phyloP scores from a whole-genome alignment of 176 grass and related monocot genomes.

The Oryza meridionalis region DNA sequence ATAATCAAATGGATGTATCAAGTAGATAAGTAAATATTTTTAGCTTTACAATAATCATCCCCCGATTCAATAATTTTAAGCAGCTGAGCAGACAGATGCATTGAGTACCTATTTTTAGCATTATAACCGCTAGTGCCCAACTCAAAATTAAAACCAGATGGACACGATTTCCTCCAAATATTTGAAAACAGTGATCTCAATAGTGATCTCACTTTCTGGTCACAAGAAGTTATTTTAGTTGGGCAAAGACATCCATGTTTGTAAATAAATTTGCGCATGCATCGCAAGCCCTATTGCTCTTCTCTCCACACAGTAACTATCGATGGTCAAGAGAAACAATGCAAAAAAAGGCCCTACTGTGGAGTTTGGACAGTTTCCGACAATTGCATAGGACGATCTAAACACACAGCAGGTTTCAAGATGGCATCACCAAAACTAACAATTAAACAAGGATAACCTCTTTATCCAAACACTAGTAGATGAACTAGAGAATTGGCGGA shows the following conservation, averaged over 20 bases:
- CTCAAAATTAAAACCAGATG: background rate
- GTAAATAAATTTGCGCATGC: background rate
- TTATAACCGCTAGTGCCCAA: background rate
- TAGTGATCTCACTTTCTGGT: background rate
- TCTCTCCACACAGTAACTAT: background rate
- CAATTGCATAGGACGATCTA: background rate
- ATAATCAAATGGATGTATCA: background rate
- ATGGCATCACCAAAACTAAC: background rate
- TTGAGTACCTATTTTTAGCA: constrained; percentile 24
- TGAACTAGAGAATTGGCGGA: background rate
- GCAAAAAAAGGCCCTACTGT: background rate
- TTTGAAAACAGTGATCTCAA: background rate
- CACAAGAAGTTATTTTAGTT: background rate
- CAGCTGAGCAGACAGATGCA: background rate
- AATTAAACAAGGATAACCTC: background rate
- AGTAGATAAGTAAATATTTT: constrained; percentile 7
- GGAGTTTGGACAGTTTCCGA: background rate
- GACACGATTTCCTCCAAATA: constrained; percentile 15
- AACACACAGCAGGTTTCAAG: background rate
- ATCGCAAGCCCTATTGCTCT: background rate
- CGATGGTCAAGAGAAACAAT: background rate
- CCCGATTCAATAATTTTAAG: background rate
- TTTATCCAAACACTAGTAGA: background rate
- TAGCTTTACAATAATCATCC: background rate
- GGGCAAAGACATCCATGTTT: background rate